Evolutionary conservation across 2,329 filamentous ascomycete species (phyloP), one percentile per base, ranked within the genome.

Genomic region (Xylaria sp.): DNA sequence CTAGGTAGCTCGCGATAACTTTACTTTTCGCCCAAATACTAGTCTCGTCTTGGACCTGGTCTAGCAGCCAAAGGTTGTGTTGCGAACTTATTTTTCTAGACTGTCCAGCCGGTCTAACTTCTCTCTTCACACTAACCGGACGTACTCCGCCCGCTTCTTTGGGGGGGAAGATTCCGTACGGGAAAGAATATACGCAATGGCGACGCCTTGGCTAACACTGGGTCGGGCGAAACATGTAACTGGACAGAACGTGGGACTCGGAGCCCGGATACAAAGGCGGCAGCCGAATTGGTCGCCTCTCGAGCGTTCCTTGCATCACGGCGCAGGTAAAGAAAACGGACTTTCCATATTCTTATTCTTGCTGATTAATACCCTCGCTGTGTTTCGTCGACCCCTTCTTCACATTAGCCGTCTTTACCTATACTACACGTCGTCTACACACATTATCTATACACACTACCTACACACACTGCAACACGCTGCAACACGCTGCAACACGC

Each of bases 171-270:
- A 11, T 6, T 11, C 6, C 29, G 11, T 33, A n/a, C n/a, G n/a
- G n/a, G n/a, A n/a, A n/a, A n/a, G n/a, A n/a, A n/a, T n/a, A 48
- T 43, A 53, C 19, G 37, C 38, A 25, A 40, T 41, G 27, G 41
- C 59, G 40, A 52, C 51, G 3, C 37, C 52, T 13, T 62, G 56
- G 53, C 25, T 54, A 15, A 49, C 54, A 37, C 43, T 60, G 11
- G 48, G 56, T 19, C 48, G 44, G 33, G 53, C 57, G 31, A 58
- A 15, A 31, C 53, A 43, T 38, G 49, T 60, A 40, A 51, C 31
- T 31, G n/a, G n/a, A n/a, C n/a, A n/a, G n/a, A n/a, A n/a, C n/a
- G n/a, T n/a, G n/a, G 9, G 43, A 6, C 52, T 54, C 23, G 41
- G 52, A 21, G 33, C 21, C 10, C 23, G 10, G 4, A n/a, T 23